Conservation (phyloP, 2,329 filamentous ascomycete genomes). For the Colletotrichum higginsianum region DNA sequence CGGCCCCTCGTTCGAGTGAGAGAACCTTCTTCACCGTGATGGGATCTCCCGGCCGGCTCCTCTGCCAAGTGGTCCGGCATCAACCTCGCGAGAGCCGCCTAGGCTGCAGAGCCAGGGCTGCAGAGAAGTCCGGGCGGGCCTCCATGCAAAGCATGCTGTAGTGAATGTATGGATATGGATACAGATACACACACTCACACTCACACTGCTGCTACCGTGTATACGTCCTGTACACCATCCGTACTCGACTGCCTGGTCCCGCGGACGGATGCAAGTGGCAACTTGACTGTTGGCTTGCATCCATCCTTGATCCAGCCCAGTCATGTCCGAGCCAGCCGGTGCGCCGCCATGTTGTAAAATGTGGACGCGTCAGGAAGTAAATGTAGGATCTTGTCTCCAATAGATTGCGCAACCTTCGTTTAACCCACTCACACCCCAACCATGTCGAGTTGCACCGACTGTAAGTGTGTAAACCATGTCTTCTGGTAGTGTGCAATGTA, state of each 20-base stretch:
- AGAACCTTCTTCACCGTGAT: constrained; percentile 1
- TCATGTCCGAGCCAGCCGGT: constrained; percentile 28
- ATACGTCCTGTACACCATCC: too few relatives aligned
- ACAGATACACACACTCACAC: too few relatives aligned
- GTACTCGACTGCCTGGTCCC: neutral
- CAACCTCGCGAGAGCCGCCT: constrained; percentile 15
- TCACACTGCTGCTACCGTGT: too few relatives aligned
- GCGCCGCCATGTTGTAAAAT: neutral
- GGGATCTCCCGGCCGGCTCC: constrained; percentile 25
- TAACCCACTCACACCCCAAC: constrained; percentile 22
- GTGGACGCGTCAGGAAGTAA: constrained; percentile 7
- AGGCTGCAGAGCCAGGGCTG: neutral
- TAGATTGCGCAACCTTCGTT: constrained; percentile 26
- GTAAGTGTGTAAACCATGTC: too few relatives aligned
- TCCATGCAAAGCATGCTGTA: neutral
- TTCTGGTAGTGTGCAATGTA: too few relatives aligned
- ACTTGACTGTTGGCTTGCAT: constrained; percentile 21
- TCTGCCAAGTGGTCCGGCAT: neutral
- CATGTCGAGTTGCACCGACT: neutral
- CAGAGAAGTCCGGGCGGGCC: constrained; percentile 25
- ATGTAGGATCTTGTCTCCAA: constrained; percentile 17
- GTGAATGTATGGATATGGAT: too few relatives aligned
- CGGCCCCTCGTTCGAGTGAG: constrained; percentile 8
- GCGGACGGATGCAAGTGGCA: neutral
- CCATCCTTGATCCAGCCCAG: constrained; percentile 34